Conservation (phyloP, 352 stramenopile species). For the Phytophthora pistaciae region DNA sequence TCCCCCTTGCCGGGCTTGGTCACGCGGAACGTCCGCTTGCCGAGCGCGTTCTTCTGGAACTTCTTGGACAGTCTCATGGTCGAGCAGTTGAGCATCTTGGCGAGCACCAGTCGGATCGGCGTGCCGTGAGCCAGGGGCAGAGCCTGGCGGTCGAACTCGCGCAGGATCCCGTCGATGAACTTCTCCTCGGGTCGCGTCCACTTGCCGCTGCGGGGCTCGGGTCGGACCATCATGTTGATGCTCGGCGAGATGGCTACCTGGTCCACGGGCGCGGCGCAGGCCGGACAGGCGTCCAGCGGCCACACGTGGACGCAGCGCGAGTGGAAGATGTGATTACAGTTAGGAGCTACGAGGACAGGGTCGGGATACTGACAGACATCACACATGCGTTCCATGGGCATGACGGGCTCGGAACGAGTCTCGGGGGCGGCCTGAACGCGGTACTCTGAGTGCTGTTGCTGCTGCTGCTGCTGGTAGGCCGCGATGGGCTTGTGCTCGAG, state of each 20-base stretch:
- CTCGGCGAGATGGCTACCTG: constrained; percentile 67
- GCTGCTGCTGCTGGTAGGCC: constrained; percentile 18
- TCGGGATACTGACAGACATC: constrained; percentile 85
- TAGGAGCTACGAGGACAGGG: constrained; percentile 73
- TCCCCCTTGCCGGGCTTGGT: constrained; percentile 71
- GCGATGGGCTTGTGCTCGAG: constrained; percentile 45
- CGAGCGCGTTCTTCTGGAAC: constrained; percentile 90
- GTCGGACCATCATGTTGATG: constrained; percentile 80
- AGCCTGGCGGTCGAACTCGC: constrained; percentile 82
- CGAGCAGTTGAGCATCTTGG: constrained; percentile 90
- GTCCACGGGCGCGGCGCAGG: constrained; percentile 63
- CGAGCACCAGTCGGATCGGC: constrained; percentile 82
- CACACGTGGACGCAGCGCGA: constrained; percentile 86
- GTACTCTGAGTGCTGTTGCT: constrained; percentile 29
- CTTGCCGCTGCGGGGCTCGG: constrained; percentile 81
- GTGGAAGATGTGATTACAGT: constrained; percentile 88
- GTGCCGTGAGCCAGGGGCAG: constrained; percentile 86
- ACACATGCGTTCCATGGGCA: constrained; percentile 52
- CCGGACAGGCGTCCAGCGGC: constrained; percentile 72
- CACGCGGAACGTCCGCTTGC: constrained; percentile 87
- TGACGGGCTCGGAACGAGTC: constrained; percentile 5
- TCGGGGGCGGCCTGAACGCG: constrained; percentile 16
- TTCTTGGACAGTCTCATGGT: constrained; percentile 92
- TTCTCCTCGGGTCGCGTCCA: constrained; percentile 88
- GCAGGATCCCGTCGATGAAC: constrained; percentile 85